Conservation (phyloP, 2,329 filamentous ascomycete genomes). For the Cordyceps javanica region DNA sequence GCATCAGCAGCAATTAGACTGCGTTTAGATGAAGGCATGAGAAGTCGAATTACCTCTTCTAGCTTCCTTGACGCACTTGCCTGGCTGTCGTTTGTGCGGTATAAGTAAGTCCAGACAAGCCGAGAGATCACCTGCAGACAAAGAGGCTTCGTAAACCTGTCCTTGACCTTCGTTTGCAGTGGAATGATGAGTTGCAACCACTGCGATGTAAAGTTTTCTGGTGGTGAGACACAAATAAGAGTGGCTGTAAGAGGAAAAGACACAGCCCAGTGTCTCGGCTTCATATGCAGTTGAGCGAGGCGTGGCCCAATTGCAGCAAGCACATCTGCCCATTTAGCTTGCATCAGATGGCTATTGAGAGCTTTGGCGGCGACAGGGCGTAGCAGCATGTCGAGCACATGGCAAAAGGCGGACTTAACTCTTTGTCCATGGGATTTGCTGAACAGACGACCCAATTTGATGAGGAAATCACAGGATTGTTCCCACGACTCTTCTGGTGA, state of each 20-base stretch:
- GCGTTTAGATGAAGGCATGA: conserved; percentile 74
- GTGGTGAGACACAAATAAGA: conserved; percentile 79
- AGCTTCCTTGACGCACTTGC: conserved; percentile 68
- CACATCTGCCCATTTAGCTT: conserved; percentile 82
- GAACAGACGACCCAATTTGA: conserved; percentile 75
- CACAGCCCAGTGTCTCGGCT: conserved; percentile 85
- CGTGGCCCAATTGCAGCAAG: conserved; percentile 72
- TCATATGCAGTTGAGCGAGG: conserved; percentile 77
- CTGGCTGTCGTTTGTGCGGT: conserved; percentile 68
- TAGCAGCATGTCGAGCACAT: conserved; percentile 79
- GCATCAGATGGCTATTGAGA: conserved; percentile 65
- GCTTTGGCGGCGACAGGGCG: conserved; percentile 81
- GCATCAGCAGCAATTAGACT: conserved; percentile 78
- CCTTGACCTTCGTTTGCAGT: conserved; percentile 76
- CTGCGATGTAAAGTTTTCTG: conserved; percentile 75
- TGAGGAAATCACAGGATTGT: conserved; percentile 83
- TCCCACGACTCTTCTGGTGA: conserved; percentile 72
- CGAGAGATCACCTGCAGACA: conserved; percentile 87
- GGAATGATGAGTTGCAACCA: conserved; percentile 79
- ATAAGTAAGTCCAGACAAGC: conserved; percentile 90
- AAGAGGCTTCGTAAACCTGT: conserved; percentile 68
- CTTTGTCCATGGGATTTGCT: conserved; percentile 77
- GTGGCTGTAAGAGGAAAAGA: conserved; percentile 85
- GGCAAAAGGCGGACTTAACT: conserved; percentile 91
- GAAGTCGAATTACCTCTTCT: conserved; percentile 80